A percentile compares a stretch with the other conserved stretches of the same genome.
Evolutionary conservation across 1,139 yeast species (phyloP).

Genomic region (Lodderomyces parapsilosis): DNA sequence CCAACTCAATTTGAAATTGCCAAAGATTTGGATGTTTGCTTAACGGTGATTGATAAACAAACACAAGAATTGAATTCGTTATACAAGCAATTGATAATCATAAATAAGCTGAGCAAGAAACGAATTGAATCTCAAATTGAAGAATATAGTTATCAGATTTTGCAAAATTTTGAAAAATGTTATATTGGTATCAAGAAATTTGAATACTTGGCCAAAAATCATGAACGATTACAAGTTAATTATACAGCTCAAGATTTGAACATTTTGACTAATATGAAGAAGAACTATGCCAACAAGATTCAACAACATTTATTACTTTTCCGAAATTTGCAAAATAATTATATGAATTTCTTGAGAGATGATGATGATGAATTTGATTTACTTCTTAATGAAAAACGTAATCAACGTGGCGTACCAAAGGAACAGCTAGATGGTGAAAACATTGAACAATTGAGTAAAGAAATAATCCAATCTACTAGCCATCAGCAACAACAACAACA

Average conservation of each 20-base stretch:
- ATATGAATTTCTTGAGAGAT: conserved; percentile 71
- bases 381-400: conserved; percentile 4
- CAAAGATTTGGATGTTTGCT: conserved; percentile 63
- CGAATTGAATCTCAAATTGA: conserved; percentile 70
- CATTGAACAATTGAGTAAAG: conserved; percentile 6
- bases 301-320: conserved; percentile 77
- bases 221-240: conserved; percentile 31
- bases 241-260: conserved; percentile 52
- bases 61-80: conserved; percentile 60
- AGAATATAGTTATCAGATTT: conserved; percentile 67
- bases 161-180: conserved; percentile 72
- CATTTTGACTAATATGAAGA: conserved; percentile 78
- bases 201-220: conserved; percentile 47
- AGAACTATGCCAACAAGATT: conserved; percentile 79
- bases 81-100: conserved; percentile 80
- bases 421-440: neutral
- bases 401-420: neutral
- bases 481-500: conserved; percentile 38
- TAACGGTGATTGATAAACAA: conserved; percentile 48
- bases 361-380: conserved; percentile 45
- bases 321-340: conserved; percentile 84
- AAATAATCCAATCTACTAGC: conserved; percentile 41
- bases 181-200: conserved; percentile 73
- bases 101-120: conserved; percentile 79
- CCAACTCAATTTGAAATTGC: conserved; percentile 79